Percentiles rank a stretch among this genome's conserved stretches.
These are phyloP conservation scores for Pulicaria dysenterica DNA, from an alignment of 129 eudicot species.

Conservation along the genomic window DNA sequence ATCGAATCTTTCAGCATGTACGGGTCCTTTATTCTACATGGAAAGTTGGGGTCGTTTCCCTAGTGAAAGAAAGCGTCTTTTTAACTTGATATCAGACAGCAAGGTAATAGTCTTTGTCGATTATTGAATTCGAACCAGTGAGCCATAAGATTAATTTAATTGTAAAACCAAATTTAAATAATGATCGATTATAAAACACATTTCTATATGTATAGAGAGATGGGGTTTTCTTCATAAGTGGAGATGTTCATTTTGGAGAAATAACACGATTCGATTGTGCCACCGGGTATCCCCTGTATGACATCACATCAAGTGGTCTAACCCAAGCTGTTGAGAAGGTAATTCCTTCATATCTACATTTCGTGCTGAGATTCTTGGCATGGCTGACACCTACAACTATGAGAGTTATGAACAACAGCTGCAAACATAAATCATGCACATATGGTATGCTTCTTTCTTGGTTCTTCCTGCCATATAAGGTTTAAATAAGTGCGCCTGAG, in stretches of 20 bases:
- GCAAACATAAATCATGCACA: slow-evolving; percentile 67
- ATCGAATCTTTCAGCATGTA: slow-evolving; percentile 66
- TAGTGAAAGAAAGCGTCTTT: slow-evolving; percentile 61
- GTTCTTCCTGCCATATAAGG: neutral
- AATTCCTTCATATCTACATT: slow-evolving; percentile 50
- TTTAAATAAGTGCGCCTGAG: too few species aligned
- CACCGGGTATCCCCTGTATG: slow-evolving; percentile 63
- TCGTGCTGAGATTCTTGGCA: slow-evolving; percentile 50
- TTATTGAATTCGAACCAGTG: neutral
- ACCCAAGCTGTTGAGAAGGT: slow-evolving; percentile 68
- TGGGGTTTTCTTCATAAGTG: slow-evolving; percentile 71
- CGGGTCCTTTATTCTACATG: slow-evolving; percentile 52
- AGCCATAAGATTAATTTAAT: neutral
- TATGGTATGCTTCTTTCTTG: slow-evolving; percentile 45
- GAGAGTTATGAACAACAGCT: slow-evolving; percentile 53
- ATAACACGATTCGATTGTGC: slow-evolving; percentile 64
- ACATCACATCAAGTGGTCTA: slow-evolving; percentile 74
- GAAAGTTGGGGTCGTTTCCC: slow-evolving; percentile 79
- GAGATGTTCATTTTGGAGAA: slow-evolving; percentile 82
- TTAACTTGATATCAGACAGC: slow-evolving; percentile 53
- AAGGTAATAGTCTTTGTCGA: slow-evolving; percentile 44
- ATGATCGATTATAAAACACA: slow-evolving; percentile 5
- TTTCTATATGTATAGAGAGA: slow-evolving; percentile 50
- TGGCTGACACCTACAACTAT: slow-evolving; percentile 69
- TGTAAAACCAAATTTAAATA: neutral